phyloP scores from a whole-genome alignment of 495 filamentous ascomycete species.

The Pyrenula massariospora region DNA sequence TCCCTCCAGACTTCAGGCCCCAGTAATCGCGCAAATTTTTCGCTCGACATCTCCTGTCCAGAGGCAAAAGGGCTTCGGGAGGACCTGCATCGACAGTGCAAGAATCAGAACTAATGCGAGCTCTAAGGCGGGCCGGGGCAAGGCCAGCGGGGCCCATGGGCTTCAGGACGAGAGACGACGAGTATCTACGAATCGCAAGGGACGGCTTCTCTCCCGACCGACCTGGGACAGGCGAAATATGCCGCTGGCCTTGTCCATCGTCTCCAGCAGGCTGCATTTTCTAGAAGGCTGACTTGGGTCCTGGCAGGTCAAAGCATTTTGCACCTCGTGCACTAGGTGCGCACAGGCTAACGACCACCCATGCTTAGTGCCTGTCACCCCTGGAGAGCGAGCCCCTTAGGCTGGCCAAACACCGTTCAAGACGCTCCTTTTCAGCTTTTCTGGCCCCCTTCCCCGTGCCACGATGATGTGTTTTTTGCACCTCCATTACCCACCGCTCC shows the following conservation, averaged over 20 bases:
- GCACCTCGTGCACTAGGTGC: neutral
- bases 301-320: neutral
- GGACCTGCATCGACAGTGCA: neutral
- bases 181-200: too few species aligned
- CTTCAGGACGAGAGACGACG: too few species aligned
- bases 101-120: neutral
- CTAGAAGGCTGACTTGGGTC: too few species aligned
- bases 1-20: neutral
- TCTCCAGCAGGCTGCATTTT: too few species aligned
- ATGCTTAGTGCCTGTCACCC: neutral
- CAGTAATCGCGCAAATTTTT: neutral
- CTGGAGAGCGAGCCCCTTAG: neutral
- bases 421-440: neutral
- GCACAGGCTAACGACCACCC: neutral
- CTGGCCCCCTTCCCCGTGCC: neutral
- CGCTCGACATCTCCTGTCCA: neutral
- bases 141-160: too few species aligned
- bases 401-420: neutral
- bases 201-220: too few species aligned
- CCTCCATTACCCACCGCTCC: neutral
- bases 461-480: neutral
- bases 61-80: neutral
- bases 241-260: too few species aligned
- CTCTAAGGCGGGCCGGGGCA: neutral
- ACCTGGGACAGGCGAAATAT: too few species aligned